Evolutionary conservation across 2,329 filamentous ascomycete genomes (phyloP).

Genomic region (Hirsutella thompsonii): DNA sequence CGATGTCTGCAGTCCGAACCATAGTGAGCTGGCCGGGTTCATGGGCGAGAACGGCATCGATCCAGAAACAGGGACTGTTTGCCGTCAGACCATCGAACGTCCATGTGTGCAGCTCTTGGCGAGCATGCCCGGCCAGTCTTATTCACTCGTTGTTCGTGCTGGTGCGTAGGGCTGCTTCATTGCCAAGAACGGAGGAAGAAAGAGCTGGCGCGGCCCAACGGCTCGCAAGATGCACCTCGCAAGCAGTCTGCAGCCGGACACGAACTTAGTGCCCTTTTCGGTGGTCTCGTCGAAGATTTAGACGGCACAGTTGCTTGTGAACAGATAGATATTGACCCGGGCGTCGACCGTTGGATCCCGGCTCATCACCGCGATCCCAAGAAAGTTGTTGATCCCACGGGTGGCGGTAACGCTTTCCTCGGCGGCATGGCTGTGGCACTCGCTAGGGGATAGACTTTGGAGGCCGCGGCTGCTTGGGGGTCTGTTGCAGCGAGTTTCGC

Average conservation of each 20-base stretch:
- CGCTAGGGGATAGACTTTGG: conserved; percentile 44
- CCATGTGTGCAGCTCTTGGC: conserved; percentile 49
- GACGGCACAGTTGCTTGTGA: conserved; percentile 41
- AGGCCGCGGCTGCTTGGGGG: conserved; percentile 66
- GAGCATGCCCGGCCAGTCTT: conserved; percentile 51
- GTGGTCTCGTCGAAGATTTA: conserved; percentile 40
- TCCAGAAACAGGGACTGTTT: conserved; percentile 40
- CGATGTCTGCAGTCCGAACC: conserved; percentile 66
- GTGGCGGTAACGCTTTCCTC: conserved; percentile 85
- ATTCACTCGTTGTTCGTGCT: conserved; percentile 55
- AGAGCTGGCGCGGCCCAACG: conserved; percentile 22
- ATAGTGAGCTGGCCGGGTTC: conserved; percentile 75
- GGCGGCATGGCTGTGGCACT: conserved; percentile 45
- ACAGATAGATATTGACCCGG: conserved; percentile 49
- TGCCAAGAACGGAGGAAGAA: conserved; percentile 42
- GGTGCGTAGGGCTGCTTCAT: conserved; percentile 62
- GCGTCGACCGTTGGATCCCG: conserved; percentile 62
- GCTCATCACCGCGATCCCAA: conserved; percentile 48
- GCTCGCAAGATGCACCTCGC: conserved; percentile 28
- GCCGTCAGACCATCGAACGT: conserved; percentile 38
- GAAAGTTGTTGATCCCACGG: conserved; percentile 80
- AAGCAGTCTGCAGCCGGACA: conserved; percentile 44
- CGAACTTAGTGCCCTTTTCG: conserved; percentile 52
- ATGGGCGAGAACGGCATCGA: conserved; percentile 53
- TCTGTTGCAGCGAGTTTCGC: conserved; percentile 80